Base-by-base conservation (phyloP, 805 yeast genomes). In the Tetrapisispora fleetii region DNA sequence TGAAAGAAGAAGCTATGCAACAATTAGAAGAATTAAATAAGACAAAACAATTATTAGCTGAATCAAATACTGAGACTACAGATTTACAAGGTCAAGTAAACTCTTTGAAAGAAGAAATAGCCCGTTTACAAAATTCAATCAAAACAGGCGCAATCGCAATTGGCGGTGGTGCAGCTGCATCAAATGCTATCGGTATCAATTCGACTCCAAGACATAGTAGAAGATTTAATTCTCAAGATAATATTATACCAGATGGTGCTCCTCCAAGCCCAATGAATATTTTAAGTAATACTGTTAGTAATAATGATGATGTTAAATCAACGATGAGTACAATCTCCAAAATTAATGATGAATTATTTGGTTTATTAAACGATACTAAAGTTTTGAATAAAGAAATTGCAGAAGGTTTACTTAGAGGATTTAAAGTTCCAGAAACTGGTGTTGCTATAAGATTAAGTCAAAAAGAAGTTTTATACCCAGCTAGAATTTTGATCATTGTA, bases 391-490 rank as follows among this genome's bases (percentile, higher is more conserved):
- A 79, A 51, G 97, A 91, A 67, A 85, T 88, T 45, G 83, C 89
- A 30, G 90, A 84, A 57, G 95, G 95, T 6, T 72, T 93, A 52
- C 73, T 93, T 61, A 84, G 81, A 71, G 90, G 88, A 11, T 75
- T 91, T 66, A 85, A 80, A 67, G 80, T 90, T 47, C 97, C 98
- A 41, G 79, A 82, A 37, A 83, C 95, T 21, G 85, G 88, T 51
- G 87, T 85, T 43, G 89, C 93, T 40, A 83, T 87, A 43, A 87
- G 82, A 58, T 72, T 88, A 54, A 81, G 90, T 16, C 78, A 87
- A 62, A 88, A 89, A 62, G 98, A 93, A 64, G 95, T 91, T 11
- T 73, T 93, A 48, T 93, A 89, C 80, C 99, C 99, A 27, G 93
- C 97, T 1, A 81, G 96, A 73, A 87, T 93, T 55, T 81, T 93